phyloP scores from a whole-genome alignment of 352 stramenopile species.

The Plasmopara viticola region DNA sequence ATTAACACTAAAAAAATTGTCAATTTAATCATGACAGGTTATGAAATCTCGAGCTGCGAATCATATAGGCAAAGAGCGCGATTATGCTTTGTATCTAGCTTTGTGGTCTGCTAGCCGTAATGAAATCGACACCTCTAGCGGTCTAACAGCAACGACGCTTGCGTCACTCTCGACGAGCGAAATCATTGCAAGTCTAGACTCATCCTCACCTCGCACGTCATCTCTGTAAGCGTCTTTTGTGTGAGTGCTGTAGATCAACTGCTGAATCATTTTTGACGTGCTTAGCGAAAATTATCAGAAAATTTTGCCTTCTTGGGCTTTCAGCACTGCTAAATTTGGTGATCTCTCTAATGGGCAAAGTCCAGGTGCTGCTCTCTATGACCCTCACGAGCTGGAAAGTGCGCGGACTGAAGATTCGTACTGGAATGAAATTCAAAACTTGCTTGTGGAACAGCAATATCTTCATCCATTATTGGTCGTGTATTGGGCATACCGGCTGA shows the following conservation, averaged over 20 bases:
- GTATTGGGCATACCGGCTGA: slow-evolving; percentile 62
- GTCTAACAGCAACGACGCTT: slow-evolving; percentile 5
- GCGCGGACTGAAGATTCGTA: slow-evolving; percentile 62
- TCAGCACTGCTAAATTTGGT: slow-evolving; percentile 30
- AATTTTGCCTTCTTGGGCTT: slow-evolving; percentile 36
- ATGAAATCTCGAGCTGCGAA: slow-evolving; percentile 55
- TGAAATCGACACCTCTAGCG: slow-evolving; percentile 5
- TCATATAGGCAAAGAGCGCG: slow-evolving; percentile 56
- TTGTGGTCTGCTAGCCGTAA: slow-evolving; percentile 27
- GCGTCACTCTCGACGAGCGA: slow-evolving; percentile 25
- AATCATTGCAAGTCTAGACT: slow-evolving; percentile 17
- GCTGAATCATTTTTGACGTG: slow-evolving; percentile 4
- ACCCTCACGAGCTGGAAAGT: slow-evolving; percentile 66
- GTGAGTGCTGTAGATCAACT: background rate
- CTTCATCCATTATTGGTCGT: slow-evolving; percentile 53
- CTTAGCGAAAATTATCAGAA: slow-evolving; percentile 31
- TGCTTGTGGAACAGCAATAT: slow-evolving; percentile 49
- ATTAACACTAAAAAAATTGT: slow-evolving; percentile 1
- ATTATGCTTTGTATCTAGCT: slow-evolving; percentile 59
- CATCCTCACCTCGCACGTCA: slow-evolving; percentile 17
- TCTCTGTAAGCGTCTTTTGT: slow-evolving; percentile 18
- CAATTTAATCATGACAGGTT: slow-evolving; percentile 25
- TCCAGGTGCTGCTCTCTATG: slow-evolving; percentile 25
- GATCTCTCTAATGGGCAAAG: slow-evolving; percentile 5
- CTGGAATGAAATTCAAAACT: slow-evolving; percentile 78